Conservation (phyloP, 2,329 filamentous ascomycete genomes). For the Fusarium foetens region DNA sequence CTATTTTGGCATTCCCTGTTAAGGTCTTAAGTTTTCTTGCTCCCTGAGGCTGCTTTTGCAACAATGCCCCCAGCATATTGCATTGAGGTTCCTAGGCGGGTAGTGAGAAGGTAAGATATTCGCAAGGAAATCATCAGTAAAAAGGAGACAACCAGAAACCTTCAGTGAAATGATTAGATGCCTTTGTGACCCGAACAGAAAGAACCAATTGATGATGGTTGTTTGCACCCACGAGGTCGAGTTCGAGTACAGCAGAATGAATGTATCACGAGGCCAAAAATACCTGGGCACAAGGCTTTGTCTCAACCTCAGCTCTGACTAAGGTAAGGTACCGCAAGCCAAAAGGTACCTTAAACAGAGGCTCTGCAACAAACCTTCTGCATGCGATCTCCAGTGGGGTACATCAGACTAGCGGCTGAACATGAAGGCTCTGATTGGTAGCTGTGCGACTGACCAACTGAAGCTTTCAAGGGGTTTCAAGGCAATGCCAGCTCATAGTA, state of each 20-base stretch:
- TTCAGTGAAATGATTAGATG: not conserved
- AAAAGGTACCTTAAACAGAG: constrained; percentile 34
- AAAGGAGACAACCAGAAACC: not conserved
- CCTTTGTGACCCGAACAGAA: not conserved
- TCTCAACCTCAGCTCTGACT: constrained; percentile 20
- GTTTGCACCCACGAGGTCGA: not conserved
- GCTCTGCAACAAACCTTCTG: constrained; percentile 30
- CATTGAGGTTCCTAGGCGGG: not conserved
- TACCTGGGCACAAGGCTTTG: constrained; percentile 3
- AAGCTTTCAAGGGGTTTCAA: constrained; percentile 32
- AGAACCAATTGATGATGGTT: constrained; percentile 3
- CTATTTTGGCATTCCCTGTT: not conserved
- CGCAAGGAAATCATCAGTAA: not conserved
- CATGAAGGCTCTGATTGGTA: constrained; percentile 20
- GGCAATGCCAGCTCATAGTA: constrained; percentile 41
- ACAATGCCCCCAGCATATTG: not conserved
- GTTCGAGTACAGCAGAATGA: not conserved
- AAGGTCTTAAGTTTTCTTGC: not conserved
- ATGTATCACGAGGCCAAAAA: constrained; percentile 20
- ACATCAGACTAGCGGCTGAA: constrained; percentile 13
- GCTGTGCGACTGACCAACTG: constrained; percentile 9
- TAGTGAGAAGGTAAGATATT: not conserved
- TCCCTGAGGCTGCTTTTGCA: not conserved
- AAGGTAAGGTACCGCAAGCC: constrained; percentile 37
- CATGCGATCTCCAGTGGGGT: constrained; percentile 35